Evolutionary conservation across 2,329 filamentous ascomycete genomes (phyloP).

Genomic region (Trichoderma koningii): DNA sequence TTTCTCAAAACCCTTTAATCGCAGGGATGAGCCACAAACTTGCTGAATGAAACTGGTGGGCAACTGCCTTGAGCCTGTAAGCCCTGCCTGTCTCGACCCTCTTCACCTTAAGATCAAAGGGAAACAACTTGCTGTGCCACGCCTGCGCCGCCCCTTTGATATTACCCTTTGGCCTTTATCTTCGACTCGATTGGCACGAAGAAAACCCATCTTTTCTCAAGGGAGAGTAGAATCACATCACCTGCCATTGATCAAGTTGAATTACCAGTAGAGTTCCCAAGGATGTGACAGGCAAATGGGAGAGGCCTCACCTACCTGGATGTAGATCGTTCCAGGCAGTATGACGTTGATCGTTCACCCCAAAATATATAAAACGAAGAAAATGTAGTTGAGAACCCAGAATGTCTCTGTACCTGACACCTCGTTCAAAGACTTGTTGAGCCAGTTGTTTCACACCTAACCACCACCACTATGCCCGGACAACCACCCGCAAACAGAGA

Average conservation of each 20-base stretch:
- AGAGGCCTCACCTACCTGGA: slow-evolving; percentile 2
- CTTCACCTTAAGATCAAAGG: not conserved
- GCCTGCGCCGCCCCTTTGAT: not conserved
- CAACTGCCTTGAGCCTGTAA: not conserved
- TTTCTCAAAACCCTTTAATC: not conserved
- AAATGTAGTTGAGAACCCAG: not conserved
- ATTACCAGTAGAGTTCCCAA: not conserved
- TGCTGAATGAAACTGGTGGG: not conserved
- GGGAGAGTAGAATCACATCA: not conserved
- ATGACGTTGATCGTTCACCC: no score
- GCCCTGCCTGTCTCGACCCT: not conserved
- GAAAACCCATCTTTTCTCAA: not conserved
- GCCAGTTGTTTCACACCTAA: no score
- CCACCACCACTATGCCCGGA: no score
- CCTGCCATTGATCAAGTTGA: not conserved
- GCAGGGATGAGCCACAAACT: not conserved
- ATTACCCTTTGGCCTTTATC: not conserved
- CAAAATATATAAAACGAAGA: not conserved
- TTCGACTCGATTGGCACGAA: not conserved
- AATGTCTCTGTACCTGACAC: no score
- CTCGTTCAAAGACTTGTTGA: no score
- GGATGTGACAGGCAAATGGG: not conserved
- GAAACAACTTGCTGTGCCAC: not conserved
- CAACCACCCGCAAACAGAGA: not conserved
- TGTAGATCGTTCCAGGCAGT: not conserved